Conservation (phyloP, 1,284 basidiomycete genomes). For the Peniophora sp. region DNA sequence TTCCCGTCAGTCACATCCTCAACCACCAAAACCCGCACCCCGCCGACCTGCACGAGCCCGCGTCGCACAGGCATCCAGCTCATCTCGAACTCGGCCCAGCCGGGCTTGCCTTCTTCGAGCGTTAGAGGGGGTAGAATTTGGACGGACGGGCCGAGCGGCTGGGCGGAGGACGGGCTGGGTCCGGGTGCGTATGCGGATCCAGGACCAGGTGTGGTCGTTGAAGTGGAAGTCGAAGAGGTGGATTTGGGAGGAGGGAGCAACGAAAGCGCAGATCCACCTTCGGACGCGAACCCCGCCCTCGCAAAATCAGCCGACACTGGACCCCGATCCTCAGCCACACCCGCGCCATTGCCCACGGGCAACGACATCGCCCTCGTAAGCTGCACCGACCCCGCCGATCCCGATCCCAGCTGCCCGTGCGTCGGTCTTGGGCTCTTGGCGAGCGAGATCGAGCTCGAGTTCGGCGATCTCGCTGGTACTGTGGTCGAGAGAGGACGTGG, state of each 20-base stretch:
- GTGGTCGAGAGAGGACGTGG: slow-evolving; percentile 11
- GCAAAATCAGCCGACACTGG: slow-evolving; percentile 3
- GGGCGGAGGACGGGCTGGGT: no score
- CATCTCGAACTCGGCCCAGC: slow-evolving; percentile 48
- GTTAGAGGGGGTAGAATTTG: slow-evolving; percentile 9
- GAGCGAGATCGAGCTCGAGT: no score
- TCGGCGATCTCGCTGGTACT: slow-evolving; percentile 8
- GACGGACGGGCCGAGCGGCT: slow-evolving; percentile 10
- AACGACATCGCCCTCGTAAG: neutral
- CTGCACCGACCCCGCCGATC: slow-evolving; percentile 4
- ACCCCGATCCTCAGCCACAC: neutral
- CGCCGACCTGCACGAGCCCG: slow-evolving; percentile 56
- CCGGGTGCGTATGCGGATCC: no score
- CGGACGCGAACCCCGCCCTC: slow-evolving; percentile 6
- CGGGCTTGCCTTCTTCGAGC: slow-evolving; percentile 15
- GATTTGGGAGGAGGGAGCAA: slow-evolving; percentile 8
- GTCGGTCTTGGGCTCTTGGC: slow-evolving; percentile 2
- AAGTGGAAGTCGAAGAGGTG: slow-evolving; percentile 5
- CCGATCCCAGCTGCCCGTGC: neutral
- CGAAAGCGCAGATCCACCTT: neutral
- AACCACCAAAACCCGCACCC: slow-evolving; percentile 52
- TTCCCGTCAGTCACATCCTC: slow-evolving; percentile 43
- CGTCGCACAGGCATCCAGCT: slow-evolving; percentile 44
- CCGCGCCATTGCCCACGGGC: no score
- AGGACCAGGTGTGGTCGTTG: slow-evolving; percentile 6